Conservation (phyloP, 768 basidiomycete genomes). For the Auricularia auricula-judae region DNA sequence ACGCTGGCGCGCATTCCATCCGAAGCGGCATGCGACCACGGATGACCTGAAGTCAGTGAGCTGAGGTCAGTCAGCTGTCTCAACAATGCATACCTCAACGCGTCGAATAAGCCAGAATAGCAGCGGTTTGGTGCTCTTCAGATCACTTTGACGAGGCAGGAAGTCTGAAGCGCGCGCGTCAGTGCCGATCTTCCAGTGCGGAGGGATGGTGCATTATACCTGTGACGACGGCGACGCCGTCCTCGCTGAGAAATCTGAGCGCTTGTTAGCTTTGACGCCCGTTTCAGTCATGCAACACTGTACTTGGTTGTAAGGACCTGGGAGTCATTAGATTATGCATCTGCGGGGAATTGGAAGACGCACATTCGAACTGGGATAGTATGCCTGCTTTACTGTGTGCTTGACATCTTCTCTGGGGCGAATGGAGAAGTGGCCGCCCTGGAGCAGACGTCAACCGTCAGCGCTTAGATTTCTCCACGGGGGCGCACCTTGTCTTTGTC, state of each 20-base stretch:
- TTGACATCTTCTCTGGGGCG: constrained; percentile 43
- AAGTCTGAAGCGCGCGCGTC: constrained; percentile 41
- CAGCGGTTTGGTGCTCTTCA: constrained; percentile 42
- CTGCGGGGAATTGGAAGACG: constrained; percentile 9
- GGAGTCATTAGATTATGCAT: constrained; percentile 1
- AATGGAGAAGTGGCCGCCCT: constrained; percentile 89
- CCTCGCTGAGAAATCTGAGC: constrained; percentile 63
- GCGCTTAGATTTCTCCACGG: constrained; percentile 1
- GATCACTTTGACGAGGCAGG: constrained; percentile 51
- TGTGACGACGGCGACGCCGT: constrained; percentile 78
- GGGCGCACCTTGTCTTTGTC: constrained; percentile 59
- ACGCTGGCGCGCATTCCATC: constrained; percentile 90
- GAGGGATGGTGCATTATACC: constrained; percentile 28
- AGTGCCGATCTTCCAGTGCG: background rate
- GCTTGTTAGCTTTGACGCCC: background rate
- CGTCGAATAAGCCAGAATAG: constrained; percentile 79
- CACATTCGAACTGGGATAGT: constrained; percentile 74
- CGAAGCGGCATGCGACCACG: constrained; percentile 71
- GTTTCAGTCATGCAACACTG: background rate
- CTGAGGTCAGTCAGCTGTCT: background rate
- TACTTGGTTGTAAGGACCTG: constrained; percentile 79
- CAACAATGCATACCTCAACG: constrained; percentile 41
- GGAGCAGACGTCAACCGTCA: constrained; percentile 3
- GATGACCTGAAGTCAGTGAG: constrained; percentile 42
- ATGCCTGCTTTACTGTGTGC: constrained; percentile 71